These are phyloP conservation scores for Corynascus novoguineensis DNA, from an alignment of 495 filamentous ascomycete species.

Conservation along the genomic window DNA sequence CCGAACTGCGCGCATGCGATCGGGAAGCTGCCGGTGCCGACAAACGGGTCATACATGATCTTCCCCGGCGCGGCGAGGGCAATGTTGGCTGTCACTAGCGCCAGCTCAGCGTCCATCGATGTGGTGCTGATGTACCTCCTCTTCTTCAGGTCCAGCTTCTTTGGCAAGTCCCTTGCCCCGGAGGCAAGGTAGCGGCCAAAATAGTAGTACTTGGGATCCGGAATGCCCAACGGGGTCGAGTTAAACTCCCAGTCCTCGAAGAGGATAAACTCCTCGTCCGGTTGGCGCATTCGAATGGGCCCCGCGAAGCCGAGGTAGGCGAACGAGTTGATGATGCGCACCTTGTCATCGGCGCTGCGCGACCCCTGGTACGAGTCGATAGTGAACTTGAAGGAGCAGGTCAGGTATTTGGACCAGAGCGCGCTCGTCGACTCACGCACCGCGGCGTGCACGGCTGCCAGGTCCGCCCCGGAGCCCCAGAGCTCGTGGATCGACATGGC, in stretches of 20 bases:
- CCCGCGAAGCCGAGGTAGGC: conserved; percentile 71
- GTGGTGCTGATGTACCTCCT: conserved; percentile 90
- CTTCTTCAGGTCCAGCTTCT: conserved; percentile 85
- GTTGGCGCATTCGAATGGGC: conserved; percentile 62
- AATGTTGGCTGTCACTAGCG: conserved; percentile 88
- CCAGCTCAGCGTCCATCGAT: conserved; percentile 91
- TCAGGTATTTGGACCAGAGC: conserved; percentile 58
- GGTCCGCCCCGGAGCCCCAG: conserved; percentile 69
- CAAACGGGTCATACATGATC: conserved; percentile 88
- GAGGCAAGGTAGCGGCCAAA: conserved; percentile 63
- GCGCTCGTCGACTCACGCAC: conserved; percentile 52
- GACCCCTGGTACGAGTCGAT: conserved; percentile 73
- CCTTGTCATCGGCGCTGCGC: conserved; percentile 52
- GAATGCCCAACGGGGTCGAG: conserved; percentile 34
- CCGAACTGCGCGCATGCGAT: conserved; percentile 87
- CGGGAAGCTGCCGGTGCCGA: conserved; percentile 86
- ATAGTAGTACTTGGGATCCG: conserved; percentile 56
- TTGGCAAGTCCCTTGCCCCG: conserved; percentile 59
- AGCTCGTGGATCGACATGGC: conserved; percentile 77
- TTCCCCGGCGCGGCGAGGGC: conserved; percentile 75
- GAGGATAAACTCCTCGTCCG: conserved; percentile 68
- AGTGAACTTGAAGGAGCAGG: conserved; percentile 70
- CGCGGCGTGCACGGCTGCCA: conserved; percentile 62
- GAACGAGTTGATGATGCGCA: conserved; percentile 73
- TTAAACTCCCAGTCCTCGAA: conserved; percentile 71